Evolutionary conservation across 148 eudicot species (phyloP).

Genomic region (Camellia granthamiana): DNA sequence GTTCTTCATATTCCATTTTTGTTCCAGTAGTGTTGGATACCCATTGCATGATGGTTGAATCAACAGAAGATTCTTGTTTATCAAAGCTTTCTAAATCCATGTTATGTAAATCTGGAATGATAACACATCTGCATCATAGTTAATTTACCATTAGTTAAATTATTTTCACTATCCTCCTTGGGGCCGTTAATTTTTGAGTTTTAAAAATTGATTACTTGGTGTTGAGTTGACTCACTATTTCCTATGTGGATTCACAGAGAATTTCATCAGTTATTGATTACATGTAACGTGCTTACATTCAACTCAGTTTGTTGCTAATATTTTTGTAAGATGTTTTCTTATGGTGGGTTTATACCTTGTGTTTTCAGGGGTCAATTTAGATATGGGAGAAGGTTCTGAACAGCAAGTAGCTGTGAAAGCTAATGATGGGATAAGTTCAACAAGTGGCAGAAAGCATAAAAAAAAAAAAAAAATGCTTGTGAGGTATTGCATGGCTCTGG

Average conservation of each 20-base stretch:
- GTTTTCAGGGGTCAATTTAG: conserved; percentile 70
- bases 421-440: conserved; percentile 28
- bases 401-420: conserved; percentile 30
- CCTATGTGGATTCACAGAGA: background rate
- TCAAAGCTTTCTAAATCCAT: background rate
- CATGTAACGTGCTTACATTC: conserved; percentile 38
- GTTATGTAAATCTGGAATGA: background rate
- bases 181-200: background rate
- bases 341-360: background rate
- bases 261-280: conserved; percentile 63
- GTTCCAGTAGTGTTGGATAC: background rate
- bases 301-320: background rate
- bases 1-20: background rate
- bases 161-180: background rate
- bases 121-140: background rate
- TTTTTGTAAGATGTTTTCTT: background rate
- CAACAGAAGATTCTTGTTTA: background rate
- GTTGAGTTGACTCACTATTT: background rate
- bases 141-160: background rate
- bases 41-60: background rate
- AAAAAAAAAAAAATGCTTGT: conserved; percentile 28
- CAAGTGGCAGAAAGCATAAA: conserved; percentile 34
- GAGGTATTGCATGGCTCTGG: conserved; percentile 35
- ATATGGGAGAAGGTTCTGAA: conserved; percentile 44
- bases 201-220: background rate